A percentile compares a stretch with the other conserved stretches of the same genome.
phyloP scores from a whole-genome alignment of 768 basidiomycete species.

The Asterophora parasitica region DNA sequence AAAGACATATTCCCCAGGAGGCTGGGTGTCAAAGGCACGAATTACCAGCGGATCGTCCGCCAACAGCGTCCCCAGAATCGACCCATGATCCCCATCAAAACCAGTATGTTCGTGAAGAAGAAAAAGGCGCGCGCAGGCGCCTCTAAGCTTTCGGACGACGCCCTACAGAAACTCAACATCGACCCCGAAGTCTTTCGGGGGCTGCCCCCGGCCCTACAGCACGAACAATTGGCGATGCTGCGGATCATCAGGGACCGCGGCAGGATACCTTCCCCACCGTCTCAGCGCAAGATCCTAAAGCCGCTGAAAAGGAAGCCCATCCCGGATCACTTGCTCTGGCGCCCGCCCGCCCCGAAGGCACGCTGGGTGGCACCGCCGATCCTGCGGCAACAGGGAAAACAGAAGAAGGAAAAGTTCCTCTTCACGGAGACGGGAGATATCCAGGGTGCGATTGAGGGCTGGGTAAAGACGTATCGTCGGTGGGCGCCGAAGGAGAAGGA shows the following conservation, averaged over 20 bases:
- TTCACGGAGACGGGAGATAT: conserved; percentile 70
- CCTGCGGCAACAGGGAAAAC: conserved; percentile 55
- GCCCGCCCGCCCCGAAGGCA: conserved; percentile 55
- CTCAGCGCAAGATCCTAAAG: conserved; percentile 52
- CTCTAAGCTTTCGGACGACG: conserved; percentile 45
- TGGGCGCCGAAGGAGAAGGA: conserved; percentile 70
- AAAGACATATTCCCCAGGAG: conserved; percentile 28
- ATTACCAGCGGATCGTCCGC: conserved; percentile 55
- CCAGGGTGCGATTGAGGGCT: conserved; percentile 63
- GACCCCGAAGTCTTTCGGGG: conserved; percentile 66
- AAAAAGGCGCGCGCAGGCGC: conserved; percentile 27
- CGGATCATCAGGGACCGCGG: conserved; percentile 45
- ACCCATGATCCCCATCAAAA: conserved; percentile 31
- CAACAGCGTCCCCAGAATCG: conserved; percentile 58
- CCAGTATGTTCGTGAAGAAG: conserved; percentile 21
- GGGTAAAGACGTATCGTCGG: conserved; percentile 63
- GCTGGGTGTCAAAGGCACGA: conserved; percentile 30
- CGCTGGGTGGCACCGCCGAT: conserved; percentile 42
- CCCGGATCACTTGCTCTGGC: conserved; percentile 36
- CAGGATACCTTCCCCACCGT: conserved; percentile 31
- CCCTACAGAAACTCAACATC: conserved; percentile 62
- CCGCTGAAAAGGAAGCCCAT: conserved; percentile 38
- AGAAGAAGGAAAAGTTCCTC: conserved; percentile 49
- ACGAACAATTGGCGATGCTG: conserved; percentile 65
- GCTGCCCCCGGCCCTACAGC: conserved; percentile 63